Conservation (phyloP, 1,284 basidiomycete species). For the Ganoderma leucocontextum region DNA sequence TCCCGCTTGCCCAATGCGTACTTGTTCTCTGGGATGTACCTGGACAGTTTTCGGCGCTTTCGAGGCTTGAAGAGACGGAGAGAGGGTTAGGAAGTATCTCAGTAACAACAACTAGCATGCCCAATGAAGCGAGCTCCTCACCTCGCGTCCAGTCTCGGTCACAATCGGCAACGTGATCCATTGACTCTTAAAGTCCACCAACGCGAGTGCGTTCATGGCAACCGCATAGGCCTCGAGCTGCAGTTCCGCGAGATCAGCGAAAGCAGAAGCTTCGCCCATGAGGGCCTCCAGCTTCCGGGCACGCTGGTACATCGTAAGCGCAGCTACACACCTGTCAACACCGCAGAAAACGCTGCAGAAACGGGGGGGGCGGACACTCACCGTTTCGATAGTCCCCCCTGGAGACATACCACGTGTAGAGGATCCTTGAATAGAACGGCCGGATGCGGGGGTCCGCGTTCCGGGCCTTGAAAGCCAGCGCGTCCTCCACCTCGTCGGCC, state of each 20-base stretch:
- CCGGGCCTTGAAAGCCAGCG: slow-evolving; percentile 92
- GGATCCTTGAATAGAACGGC: slow-evolving; percentile 90
- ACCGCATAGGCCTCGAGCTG: slow-evolving; percentile 87
- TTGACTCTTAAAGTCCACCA: slow-evolving; percentile 83
- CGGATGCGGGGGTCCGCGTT: slow-evolving; percentile 89
- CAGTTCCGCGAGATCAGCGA: slow-evolving; percentile 71
- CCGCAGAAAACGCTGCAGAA: slow-evolving; percentile 28
- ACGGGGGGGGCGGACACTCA: slow-evolving; percentile 47
- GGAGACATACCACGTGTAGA: slow-evolving; percentile 94
- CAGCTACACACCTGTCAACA: slow-evolving; percentile 59
- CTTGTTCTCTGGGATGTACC: slow-evolving; percentile 81
- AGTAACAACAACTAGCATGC: slow-evolving; percentile 12
- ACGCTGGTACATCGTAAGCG: slow-evolving; percentile 93
- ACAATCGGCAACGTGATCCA: slow-evolving; percentile 80
- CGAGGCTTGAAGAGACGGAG: slow-evolving; percentile 49
- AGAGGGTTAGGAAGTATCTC: slow-evolving; percentile 4
- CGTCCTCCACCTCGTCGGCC: slow-evolving; percentile 88
- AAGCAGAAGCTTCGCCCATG: slow-evolving; percentile 55
- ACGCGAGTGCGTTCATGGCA: slow-evolving; percentile 88
- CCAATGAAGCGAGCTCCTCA: slow-evolving; percentile 31
- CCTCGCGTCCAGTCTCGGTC: slow-evolving; percentile 52
- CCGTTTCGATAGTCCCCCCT: slow-evolving; percentile 91
- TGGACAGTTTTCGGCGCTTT: slow-evolving; percentile 77
- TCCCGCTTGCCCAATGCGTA: slow-evolving; percentile 68
- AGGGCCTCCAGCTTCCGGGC: slow-evolving; percentile 81